Evolutionary conservation across 139 green algal genomes (phyloP).

Genomic region (Chlamydomonas sp.): DNA sequence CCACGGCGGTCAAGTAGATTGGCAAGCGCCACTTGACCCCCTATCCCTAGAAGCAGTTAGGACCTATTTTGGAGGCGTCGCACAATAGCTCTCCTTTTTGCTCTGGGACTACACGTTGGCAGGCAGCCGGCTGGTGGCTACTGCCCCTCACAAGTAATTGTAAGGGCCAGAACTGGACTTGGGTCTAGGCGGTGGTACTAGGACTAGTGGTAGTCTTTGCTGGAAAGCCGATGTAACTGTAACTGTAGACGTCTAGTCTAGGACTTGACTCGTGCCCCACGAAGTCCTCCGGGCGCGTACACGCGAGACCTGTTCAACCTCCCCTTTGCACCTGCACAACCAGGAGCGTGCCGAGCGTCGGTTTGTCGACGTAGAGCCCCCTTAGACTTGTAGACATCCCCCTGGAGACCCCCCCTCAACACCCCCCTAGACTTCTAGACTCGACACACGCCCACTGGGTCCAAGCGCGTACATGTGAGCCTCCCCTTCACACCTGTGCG

Average conservation of each 20-base stretch:
- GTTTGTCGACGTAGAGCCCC: slow-evolving; percentile 25
- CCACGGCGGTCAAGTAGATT: too few species aligned
- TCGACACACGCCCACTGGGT: slow-evolving; percentile 5
- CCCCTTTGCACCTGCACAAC: slow-evolving; percentile 26
- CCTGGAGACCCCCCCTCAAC: not conserved
- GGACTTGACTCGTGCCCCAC: too few species aligned
- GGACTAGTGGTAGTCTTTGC: too few species aligned
- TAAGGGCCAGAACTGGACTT: too few species aligned
- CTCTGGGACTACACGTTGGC: too few species aligned
- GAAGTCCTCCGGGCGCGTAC: not conserved
- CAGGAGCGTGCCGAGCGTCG: slow-evolving; percentile 22
- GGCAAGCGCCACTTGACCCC: too few species aligned
- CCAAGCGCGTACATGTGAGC: slow-evolving; percentile 20
- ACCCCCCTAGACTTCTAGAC: not conserved
- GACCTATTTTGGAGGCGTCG: too few species aligned
- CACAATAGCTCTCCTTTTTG: too few species aligned
- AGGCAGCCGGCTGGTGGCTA: too few species aligned
- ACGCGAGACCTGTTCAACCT: slow-evolving; percentile 15
- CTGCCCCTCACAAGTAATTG: too few species aligned
- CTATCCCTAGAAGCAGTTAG: too few species aligned
- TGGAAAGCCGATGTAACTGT: not conserved
- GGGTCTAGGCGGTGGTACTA: too few species aligned
- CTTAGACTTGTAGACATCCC: not conserved
- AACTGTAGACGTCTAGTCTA: not conserved
- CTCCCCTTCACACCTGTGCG: slow-evolving; percentile 18